Conservation (phyloP, 1,139 yeast genomes). For the Debaryomyces psychrophilus region DNA sequence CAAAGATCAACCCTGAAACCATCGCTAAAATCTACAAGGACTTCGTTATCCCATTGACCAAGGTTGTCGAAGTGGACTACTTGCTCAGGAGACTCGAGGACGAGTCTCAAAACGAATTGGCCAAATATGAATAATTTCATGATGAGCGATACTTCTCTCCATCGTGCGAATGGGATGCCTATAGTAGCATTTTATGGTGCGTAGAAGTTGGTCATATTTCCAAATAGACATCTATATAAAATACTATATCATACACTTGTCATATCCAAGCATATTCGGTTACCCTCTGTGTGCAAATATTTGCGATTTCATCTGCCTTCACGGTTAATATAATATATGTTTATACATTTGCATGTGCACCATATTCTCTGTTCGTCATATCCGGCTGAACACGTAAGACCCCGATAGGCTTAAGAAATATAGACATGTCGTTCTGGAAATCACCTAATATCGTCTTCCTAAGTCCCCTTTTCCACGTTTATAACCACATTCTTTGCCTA, state of each 20-base stretch:
- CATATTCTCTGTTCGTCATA: not conserved
- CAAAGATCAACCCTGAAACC: slow-evolving; percentile 78
- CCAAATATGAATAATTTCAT: slow-evolving; percentile 3
- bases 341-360: not conserved
- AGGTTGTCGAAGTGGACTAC: slow-evolving; percentile 92
- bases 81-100: slow-evolving; percentile 80
- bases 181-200: not conserved
- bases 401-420: not conserved
- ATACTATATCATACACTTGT: too few relatives aligned
- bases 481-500: slow-evolving; percentile 11
- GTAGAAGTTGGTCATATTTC: not conserved
- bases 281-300: not conserved
- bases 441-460: not conserved
- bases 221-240: not conserved
- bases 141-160: not conserved
- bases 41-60: slow-evolving; percentile 89
- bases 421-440: not conserved
- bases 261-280: too few relatives aligned
- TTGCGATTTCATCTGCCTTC: not conserved
- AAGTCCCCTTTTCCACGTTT: slow-evolving; percentile 10
- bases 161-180: not conserved
- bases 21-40: slow-evolving; percentile 84
- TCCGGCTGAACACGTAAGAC: not conserved
- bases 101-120: slow-evolving; percentile 25
- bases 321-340: not conserved